Conservation (phyloP, 176 grass and related monocot species). For the Eleusine coracana region DNA sequence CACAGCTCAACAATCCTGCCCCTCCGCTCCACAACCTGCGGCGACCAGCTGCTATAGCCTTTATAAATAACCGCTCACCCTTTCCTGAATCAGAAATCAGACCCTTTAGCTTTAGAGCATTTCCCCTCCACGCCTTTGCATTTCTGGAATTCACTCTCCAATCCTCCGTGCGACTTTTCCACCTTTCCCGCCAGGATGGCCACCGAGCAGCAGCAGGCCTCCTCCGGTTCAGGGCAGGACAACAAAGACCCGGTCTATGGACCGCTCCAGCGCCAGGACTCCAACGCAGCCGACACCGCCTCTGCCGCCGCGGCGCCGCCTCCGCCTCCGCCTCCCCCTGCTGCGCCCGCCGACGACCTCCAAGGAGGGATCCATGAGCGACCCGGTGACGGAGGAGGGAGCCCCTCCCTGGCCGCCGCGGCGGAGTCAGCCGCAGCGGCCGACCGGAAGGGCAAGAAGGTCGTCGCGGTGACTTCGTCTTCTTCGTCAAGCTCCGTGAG, state of each 20-base stretch:
- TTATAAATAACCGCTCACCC: neutral
- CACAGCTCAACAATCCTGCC: neutral
- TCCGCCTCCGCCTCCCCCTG: neutral
- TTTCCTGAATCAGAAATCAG: neutral
- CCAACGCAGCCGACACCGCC: neutral
- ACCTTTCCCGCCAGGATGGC: conserved; percentile 33
- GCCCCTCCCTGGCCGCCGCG: neutral
- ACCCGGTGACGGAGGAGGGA: neutral
- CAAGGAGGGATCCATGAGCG: neutral
- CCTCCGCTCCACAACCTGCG: neutral
- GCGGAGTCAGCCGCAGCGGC: neutral
- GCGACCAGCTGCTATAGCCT: neutral
- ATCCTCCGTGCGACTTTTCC: neutral
- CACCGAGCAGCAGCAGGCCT: no score
- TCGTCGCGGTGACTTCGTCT: neutral
- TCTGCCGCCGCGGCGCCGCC: neutral
- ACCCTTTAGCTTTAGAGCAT: neutral
- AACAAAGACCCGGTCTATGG: neutral
- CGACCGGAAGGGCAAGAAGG: conserved; percentile 11
- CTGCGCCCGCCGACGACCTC: neutral
- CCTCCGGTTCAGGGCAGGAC: conserved; percentile 4
- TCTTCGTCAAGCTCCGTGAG: neutral
- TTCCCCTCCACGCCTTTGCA: neutral
- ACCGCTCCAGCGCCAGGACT: neutral
- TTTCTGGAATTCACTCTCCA: neutral